phyloP scores from a whole-genome alignment of 257 asterid genomes.

The Ocimum tenuiflorum region DNA sequence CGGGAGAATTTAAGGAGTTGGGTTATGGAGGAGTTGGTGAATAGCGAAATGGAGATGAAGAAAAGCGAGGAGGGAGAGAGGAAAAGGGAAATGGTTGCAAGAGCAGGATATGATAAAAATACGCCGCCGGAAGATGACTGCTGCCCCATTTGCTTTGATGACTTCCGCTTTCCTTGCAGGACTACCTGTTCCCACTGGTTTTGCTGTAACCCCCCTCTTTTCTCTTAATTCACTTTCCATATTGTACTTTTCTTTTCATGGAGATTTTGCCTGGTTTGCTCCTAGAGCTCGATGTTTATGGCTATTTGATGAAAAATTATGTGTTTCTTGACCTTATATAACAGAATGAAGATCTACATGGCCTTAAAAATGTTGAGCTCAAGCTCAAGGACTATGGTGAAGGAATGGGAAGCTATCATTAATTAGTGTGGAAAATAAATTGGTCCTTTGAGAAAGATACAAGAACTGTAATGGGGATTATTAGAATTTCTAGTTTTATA shows the following conservation, averaged over 20 bases:
- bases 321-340: neutral
- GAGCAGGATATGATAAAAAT: constrained; percentile 15
- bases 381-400: too few species aligned
- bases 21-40: neutral
- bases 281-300: too few species aligned
- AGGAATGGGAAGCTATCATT: too few species aligned
- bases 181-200: constrained; percentile 39
- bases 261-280: too few species aligned
- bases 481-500: too few species aligned
- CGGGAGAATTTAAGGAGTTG: neutral
- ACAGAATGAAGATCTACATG: neutral
- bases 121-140: constrained; percentile 32
- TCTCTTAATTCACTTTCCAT: too few species aligned
- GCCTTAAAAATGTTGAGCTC: neutral
- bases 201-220: too few species aligned
- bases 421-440: neutral
- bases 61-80: neutral
- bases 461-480: neutral
- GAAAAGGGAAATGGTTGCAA: neutral
- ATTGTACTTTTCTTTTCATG: too few species aligned
- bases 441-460: neutral
- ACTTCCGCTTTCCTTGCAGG: constrained; percentile 23
- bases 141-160: constrained; percentile 39
- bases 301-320: neutral
- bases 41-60: constrained; percentile 6